Percentiles rank a stretch among this genome's conserved stretches.
phyloP scores from a whole-genome alignment of 1,284 basidiomycete species.

The Boletus sp. region DNA sequence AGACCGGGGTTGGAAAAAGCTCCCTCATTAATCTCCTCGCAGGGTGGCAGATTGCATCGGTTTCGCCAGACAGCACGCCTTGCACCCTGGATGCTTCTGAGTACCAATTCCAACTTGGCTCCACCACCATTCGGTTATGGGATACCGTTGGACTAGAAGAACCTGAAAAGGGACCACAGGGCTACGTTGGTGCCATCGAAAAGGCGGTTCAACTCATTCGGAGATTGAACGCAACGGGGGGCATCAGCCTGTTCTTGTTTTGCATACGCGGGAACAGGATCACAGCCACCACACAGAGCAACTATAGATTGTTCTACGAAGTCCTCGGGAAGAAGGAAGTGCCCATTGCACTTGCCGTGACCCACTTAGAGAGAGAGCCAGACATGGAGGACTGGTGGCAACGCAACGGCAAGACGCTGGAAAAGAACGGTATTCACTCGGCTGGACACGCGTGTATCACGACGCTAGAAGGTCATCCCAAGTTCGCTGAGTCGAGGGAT shows the following conservation, averaged over 20 bases:
- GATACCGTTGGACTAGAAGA: constrained; percentile 40
- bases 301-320: constrained; percentile 38
- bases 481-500: constrained; percentile 24
- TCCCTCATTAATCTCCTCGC: constrained; percentile 39
- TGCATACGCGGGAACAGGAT: constrained; percentile 39
- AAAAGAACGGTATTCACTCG: constrained; percentile 27
- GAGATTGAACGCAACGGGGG: constrained; percentile 29
- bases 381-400: constrained; percentile 40
- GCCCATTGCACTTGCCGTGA: constrained; percentile 38
- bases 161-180: constrained; percentile 22
- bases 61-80: constrained; percentile 32
- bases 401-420: constrained; percentile 29
- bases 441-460: constrained; percentile 37
- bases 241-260: constrained; percentile 38
- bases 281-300: constrained; percentile 32
- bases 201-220: constrained; percentile 36
- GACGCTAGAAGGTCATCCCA: constrained; percentile 25
- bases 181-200: constrained; percentile 34
- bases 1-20: constrained; percentile 41
- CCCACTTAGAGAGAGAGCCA: constrained; percentile 35
- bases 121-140: constrained; percentile 31
- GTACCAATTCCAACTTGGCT: constrained; percentile 31
- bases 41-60: constrained; percentile 27
- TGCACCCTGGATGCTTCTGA: constrained; percentile 34
- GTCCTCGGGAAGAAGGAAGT: constrained; percentile 37